These are phyloP conservation scores for Magnolia officinalis DNA, from an alignment of 164 flowering plant species.

Conservation along the genomic window DNA sequence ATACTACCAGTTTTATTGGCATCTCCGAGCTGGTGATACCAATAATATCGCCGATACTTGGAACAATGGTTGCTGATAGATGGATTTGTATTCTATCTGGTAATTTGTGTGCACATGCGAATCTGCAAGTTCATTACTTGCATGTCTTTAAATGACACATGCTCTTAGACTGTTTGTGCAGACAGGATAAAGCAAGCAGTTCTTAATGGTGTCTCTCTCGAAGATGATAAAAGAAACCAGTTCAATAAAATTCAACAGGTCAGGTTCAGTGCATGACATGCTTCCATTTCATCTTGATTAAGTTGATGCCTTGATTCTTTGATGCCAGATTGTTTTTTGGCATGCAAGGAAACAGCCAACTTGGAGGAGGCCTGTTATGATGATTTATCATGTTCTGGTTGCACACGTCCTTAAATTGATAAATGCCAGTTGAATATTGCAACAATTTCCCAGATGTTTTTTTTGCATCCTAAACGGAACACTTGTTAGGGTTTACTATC, in stretches of 20 bases:
- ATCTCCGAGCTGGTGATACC: no score
- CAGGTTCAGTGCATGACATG: not conserved
- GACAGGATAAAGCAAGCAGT: constrained; percentile 89
- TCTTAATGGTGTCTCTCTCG: constrained; percentile 86
- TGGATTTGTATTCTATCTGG: not conserved
- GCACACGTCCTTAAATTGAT: not conserved
- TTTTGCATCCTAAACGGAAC: no score
- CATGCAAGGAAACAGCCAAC: not conserved
- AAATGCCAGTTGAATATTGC: not conserved
- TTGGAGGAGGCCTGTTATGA: not conserved
- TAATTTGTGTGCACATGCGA: not conserved
- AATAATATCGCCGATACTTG: no score
- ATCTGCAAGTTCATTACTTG: not conserved
- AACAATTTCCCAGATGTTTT: not conserved
- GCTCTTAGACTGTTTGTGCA: constrained; percentile 25
- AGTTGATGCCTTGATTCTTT: not conserved
- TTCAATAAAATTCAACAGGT: constrained; percentile 95
- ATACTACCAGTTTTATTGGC: no score
- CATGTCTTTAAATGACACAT: not conserved
- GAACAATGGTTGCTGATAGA: not conserved
- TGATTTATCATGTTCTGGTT: not conserved
- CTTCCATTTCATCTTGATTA: not conserved
- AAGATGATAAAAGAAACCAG: constrained; percentile 72
- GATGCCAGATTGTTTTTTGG: not conserved
- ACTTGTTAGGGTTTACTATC: no score